Evolutionary conservation across 306 rosid species (phyloP).

Genomic region (Casuarina glauca): DNA sequence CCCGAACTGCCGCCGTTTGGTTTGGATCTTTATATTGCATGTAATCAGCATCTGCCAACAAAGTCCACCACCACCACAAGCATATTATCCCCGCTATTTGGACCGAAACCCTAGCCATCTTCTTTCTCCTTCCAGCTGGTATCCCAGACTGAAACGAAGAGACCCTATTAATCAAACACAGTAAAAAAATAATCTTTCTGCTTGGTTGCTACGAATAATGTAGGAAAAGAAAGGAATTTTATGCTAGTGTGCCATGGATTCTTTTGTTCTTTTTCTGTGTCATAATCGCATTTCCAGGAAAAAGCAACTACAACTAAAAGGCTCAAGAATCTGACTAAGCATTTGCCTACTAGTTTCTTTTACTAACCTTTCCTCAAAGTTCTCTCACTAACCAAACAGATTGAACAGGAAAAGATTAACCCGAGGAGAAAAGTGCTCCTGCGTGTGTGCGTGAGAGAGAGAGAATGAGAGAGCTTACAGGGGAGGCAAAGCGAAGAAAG

Average conservation of each 20-base stretch:
- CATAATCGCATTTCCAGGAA: neutral
- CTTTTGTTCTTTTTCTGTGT: neutral
- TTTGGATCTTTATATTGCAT: conserved; percentile 76
- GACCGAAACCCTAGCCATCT: conserved; percentile 46
- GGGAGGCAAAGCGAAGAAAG: neutral
- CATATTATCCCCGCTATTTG: conserved; percentile 44
- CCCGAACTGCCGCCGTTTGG: conserved; percentile 57
- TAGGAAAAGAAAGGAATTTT: conserved; percentile 28
- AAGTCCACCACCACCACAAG: conserved; percentile 55
- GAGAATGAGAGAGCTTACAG: neutral
- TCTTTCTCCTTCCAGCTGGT: conserved; percentile 24
- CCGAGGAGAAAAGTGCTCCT: neutral
- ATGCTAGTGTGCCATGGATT: neutral
- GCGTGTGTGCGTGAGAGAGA: neutral
- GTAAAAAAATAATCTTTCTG: conserved; percentile 24
- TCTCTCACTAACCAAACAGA: conserved; percentile 14
- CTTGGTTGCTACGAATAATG: conserved; percentile 28
- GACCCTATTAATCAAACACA: conserved; percentile 12
- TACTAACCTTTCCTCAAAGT: neutral
- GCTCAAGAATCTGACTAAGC: conserved; percentile 3
- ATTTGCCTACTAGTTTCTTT: neutral
- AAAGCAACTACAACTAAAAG: neutral
- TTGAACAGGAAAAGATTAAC: neutral
- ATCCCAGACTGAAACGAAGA: conserved; percentile 36
- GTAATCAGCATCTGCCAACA: conserved; percentile 54